Percentiles rank a stretch among this genome's conserved stretches.
Conservation (phyloP, 306 rosid species). For the Fragaria vesca region DNA sequence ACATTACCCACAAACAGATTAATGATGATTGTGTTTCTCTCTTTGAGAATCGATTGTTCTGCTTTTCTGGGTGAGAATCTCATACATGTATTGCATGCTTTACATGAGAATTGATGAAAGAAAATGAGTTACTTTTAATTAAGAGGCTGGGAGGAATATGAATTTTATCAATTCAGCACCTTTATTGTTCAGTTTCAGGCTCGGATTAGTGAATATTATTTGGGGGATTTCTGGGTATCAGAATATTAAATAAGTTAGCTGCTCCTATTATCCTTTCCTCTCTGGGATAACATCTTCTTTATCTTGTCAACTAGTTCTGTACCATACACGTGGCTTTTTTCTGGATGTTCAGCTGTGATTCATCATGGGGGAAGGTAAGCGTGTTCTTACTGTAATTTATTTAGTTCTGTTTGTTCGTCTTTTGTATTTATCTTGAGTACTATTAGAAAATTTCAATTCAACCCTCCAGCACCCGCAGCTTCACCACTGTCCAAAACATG, state of each 20-base stretch:
- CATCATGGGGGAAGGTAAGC: constrained; percentile 94
- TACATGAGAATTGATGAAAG: background rate
- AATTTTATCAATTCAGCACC: background rate
- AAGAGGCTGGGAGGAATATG: background rate
- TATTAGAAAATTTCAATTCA: background rate
- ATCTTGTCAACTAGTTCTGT: constrained; percentile 43
- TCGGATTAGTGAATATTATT: background rate
- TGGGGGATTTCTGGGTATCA: background rate
- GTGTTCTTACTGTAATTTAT: background rate
- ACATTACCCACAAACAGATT: constrained; percentile 29
- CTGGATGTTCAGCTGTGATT: constrained; percentile 62
- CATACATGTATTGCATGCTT: constrained; percentile 1
- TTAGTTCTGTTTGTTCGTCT: background rate
- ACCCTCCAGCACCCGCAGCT: background rate
- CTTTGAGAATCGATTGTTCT: constrained; percentile 43
- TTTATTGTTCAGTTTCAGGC: background rate
- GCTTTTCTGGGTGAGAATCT: constrained; percentile 68
- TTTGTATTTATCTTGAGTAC: background rate
- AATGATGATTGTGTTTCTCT: constrained; percentile 54
- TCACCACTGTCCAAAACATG: background rate
- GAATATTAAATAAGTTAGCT: background rate
- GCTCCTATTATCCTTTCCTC: background rate
- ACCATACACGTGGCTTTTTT: constrained; percentile 71
- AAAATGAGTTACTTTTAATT: background rate
- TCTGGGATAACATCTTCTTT: constrained; percentile 3